These are phyloP conservation scores for Drosera capensis DNA, from an alignment of 148 eudicot genomes.

Conservation along the genomic window DNA sequence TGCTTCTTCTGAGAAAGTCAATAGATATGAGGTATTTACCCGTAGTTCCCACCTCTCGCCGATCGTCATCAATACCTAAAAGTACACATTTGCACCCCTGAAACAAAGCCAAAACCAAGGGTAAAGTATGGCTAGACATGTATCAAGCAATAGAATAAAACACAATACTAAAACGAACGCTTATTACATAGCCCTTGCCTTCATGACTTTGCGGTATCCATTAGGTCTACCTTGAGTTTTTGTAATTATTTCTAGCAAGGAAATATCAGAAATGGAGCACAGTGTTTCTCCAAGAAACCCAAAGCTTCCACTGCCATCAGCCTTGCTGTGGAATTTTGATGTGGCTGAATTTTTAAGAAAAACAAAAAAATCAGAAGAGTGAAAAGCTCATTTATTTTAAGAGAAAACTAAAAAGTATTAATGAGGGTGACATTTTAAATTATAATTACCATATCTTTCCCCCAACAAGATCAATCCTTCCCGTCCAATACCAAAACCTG, in stretches of 20 bases:
- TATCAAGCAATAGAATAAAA: not conserved
- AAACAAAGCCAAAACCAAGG: conserved; percentile 10
- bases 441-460: conserved; percentile 64
- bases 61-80: conserved; percentile 66
- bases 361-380: conserved; percentile 3
- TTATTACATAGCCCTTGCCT: too few species aligned
- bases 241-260: conserved; percentile 68
- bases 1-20: too few species aligned
- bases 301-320: conserved; percentile 27
- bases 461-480: conserved; percentile 80
- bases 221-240: conserved; percentile 78
- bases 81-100: conserved; percentile 73
- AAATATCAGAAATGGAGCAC: conserved; percentile 78
- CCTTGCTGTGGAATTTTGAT: conserved; percentile 36
- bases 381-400: not conserved
- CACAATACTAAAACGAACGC: conserved; percentile 1
- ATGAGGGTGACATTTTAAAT: too few species aligned
- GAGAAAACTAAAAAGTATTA: not conserved
- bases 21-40: conserved; percentile 42
- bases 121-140: not conserved
- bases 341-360: conserved; percentile 33
- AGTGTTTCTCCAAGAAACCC: conserved; percentile 84
- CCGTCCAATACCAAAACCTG: conserved; percentile 80
- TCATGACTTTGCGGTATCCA: conserved; percentile 85
- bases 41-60: conserved; percentile 71